Evolutionary conservation across 768 basidiomycete species (phyloP), one percentile per base, ranked within the genome.

Genomic region (Lactifluus rugatus): DNA sequence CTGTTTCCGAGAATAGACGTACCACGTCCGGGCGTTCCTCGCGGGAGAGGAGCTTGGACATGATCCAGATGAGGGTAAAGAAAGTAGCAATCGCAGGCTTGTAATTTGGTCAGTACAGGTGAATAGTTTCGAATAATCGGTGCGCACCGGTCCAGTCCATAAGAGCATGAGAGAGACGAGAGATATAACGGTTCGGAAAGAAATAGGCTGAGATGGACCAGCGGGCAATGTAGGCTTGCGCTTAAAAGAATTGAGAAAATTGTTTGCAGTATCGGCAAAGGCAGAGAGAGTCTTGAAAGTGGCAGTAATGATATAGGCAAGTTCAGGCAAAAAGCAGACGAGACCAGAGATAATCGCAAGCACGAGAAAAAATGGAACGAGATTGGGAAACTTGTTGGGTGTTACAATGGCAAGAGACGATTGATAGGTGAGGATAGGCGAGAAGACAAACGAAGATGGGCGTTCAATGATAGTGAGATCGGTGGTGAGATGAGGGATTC

Each of bases 141-240:
- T n/a, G 21, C 53, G 47, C 36, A 60, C 58, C 26, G 48, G 53
- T 50, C 48, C 48, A 16, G 41, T 54, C 58, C 58, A 59, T 7
- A 37, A 16, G 1, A 49, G 25, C 2, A 45, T 10, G 4, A 58
- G 11, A 4, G 48, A 59, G 5, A 34, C 11, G 19, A 54, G 14
- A 9, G 16, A 45, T 14, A 60, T 16, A 3, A 46, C 2, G 17
- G 32, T 44, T 21, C 34, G 19, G 14, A 28, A 51, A 26, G n/a
- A 42, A 25, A 25, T 4, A 16, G n/a, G 11, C n/a, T 8, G 31
- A 34, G 31, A 25, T 4, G 37, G 48, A 9, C 34, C 8, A 45
- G 23, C 8, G 13, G 58, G 34, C 28, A 31, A 45, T 3, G 9
- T 45, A 1, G 41, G 14, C 51, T 32, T 52, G 23, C 4, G 7